These are phyloP conservation scores for Stagonosporopsis chrysanthemi DNA, from an alignment of 2,329 filamentous ascomycete species.

Conservation along the genomic window DNA sequence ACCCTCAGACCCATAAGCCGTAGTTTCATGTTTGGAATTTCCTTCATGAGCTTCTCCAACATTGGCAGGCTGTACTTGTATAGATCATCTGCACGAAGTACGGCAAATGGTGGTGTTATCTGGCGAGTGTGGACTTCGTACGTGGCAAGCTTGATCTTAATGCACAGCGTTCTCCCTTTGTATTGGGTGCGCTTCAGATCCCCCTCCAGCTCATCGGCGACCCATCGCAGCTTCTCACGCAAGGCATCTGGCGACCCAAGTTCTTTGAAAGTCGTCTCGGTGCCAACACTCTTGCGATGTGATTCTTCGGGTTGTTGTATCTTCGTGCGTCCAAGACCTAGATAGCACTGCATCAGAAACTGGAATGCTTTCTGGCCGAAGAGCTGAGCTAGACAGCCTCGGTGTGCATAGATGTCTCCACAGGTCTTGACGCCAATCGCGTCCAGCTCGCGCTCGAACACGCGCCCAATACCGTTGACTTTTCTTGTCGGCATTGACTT, in stretches of 20 bases:
- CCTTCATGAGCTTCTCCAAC: constrained; percentile 81
- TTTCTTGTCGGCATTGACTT: constrained; percentile 82
- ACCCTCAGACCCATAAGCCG: constrained; percentile 88
- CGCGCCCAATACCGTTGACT: constrained; percentile 92
- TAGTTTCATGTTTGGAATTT: constrained; percentile 79
- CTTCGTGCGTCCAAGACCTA: constrained; percentile 84
- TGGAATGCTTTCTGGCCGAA: constrained; percentile 93
- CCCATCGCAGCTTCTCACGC: constrained; percentile 78
- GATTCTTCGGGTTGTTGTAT: constrained; percentile 88
- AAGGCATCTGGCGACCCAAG: constrained; percentile 73
- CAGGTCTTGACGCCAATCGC: constrained; percentile 88
- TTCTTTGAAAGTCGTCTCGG: constrained; percentile 89
- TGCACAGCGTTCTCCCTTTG: constrained; percentile 87
- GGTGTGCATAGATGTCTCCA: constrained; percentile 81
- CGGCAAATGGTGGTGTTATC: constrained; percentile 73
- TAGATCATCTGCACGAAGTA: constrained; percentile 78
- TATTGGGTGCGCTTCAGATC: constrained; percentile 81
- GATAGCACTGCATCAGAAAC: constrained; percentile 82
- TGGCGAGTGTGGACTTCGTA: constrained; percentile 92
- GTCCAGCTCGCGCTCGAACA: constrained; percentile 88
- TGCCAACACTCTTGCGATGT: constrained; percentile 92
- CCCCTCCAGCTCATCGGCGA: constrained; percentile 84
- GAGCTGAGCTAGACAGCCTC: constrained; percentile 75
- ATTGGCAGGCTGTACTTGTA: constrained; percentile 85
- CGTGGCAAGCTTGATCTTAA: constrained; percentile 94